phyloP scores from a whole-genome alignment of 2,329 filamentous ascomycete species.

The Aspergillus fumigatiaffinis region DNA sequence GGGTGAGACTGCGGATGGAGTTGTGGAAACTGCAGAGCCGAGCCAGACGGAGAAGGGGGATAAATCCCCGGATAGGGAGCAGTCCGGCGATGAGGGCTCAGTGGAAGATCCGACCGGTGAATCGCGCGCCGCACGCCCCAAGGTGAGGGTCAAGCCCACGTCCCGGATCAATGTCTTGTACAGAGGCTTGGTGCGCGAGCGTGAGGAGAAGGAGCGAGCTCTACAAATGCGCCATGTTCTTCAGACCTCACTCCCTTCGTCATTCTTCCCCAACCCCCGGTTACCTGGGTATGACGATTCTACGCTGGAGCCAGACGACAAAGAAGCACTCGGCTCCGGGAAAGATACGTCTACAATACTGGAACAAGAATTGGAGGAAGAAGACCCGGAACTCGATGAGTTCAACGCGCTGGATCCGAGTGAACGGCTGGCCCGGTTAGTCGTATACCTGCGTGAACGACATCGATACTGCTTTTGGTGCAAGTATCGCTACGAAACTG shows the following conservation, averaged over 20 bases:
- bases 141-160: slow-evolving; percentile 46
- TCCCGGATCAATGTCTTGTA: slow-evolving; percentile 74
- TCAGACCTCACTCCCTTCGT: slow-evolving; percentile 30
- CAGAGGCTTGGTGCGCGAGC: slow-evolving; percentile 66
- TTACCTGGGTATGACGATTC: slow-evolving; percentile 66
- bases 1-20: slow-evolving; percentile 13
- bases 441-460: slow-evolving; percentile 65
- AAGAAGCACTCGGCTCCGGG: slow-evolving; percentile 61
- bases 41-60: slow-evolving; percentile 7
- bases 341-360: slow-evolving; percentile 37
- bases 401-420: slow-evolving; percentile 67
- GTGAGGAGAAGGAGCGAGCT: slow-evolving; percentile 56
- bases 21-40: slow-evolving; percentile 5
- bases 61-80: neutral
- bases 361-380: slow-evolving; percentile 61
- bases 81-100: neutral
- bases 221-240: slow-evolving; percentile 30
- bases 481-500: slow-evolving; percentile 69
- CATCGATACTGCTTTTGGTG: slow-evolving; percentile 95
- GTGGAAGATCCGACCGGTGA: slow-evolving; percentile 8
- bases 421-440: slow-evolving; percentile 64
- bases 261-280: slow-evolving; percentile 33
- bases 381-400: slow-evolving; percentile 73
- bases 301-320: slow-evolving; percentile 70
- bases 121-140: slow-evolving; percentile 8